Conservation (phyloP, 768 basidiomycete species). For the Lyophyllum decastes region DNA sequence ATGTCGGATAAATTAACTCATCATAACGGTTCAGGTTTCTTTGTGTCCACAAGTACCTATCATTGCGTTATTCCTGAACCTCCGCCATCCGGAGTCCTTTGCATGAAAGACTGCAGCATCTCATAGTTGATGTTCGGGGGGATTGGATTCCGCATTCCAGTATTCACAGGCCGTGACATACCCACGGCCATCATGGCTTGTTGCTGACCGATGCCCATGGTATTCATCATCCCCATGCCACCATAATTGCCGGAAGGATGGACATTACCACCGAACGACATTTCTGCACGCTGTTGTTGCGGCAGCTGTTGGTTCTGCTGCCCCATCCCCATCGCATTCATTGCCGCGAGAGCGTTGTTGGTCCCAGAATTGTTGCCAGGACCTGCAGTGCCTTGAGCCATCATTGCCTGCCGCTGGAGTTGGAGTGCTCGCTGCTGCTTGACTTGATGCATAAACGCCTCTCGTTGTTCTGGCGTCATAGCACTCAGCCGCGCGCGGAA, state of each 20-base stretch:
- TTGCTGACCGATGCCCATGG: slow-evolving; percentile 21
- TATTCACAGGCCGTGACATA: slow-evolving; percentile 17
- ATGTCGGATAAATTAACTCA: slow-evolving; percentile 1
- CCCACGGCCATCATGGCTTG: slow-evolving; percentile 23
- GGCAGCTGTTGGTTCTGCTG: slow-evolving; percentile 12
- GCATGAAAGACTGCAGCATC: slow-evolving; percentile 46
- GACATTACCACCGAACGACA: slow-evolving; percentile 14
- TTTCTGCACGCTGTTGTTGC: slow-evolving; percentile 17
- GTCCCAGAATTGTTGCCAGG: neutral
- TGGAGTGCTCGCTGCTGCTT: slow-evolving; percentile 9
- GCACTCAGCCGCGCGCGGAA: slow-evolving; percentile 21
- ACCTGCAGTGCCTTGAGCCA: slow-evolving; percentile 2
- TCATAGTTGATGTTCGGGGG: slow-evolving; percentile 35
- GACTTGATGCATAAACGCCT: slow-evolving; percentile 19
- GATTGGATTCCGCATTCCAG: slow-evolving; percentile 16
- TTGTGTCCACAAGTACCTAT: neutral
- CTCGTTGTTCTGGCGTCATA: slow-evolving; percentile 27
- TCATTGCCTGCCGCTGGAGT: slow-evolving; percentile 6
- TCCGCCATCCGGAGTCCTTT: slow-evolving; percentile 28
- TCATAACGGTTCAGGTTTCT: neutral
- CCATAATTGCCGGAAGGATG: slow-evolving; percentile 7
- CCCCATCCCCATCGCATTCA: slow-evolving; percentile 10
- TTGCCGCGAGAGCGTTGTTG: slow-evolving; percentile 9
- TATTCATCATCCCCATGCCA: slow-evolving; percentile 23
- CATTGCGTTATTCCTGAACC: slow-evolving; percentile 10